Base-by-base conservation (phyloP, 352 stramenopile genomes). In the Elongisporangium anandrum region DNA sequence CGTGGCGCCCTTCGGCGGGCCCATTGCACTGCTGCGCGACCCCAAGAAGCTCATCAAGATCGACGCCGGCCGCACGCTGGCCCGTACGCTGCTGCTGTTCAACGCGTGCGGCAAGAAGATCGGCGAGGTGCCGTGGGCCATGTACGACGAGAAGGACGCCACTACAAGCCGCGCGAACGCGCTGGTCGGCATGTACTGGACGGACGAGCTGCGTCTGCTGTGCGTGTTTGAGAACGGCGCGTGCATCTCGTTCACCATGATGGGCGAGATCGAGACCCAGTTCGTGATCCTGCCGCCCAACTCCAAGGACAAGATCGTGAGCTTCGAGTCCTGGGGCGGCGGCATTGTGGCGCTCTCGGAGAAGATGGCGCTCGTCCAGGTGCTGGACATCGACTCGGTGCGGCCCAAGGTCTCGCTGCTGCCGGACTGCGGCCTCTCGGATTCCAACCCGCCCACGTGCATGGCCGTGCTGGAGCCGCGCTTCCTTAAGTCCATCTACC, bases 381-480 rank as follows among this genome's bases (percentile, higher is more conserved):
- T 86, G 60, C 73, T 90, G 16, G 83, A 92, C 61, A 62, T 94
- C 9, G 85, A 94, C 61, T 87, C 79, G 47, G 82, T 92, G 54
- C 81, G 81, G 0, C 85, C 85, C 8, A 90, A 91, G 59, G 81
- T 92, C 39, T 85, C 79, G 38, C 62, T 88, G 21, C 57, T 94
- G 57, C 80, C 81, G 0, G 85, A 94, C 39, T 89, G 73, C 49
- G 83, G 83, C 1, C 74, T 92, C 2, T 88, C 83, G 17, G 79
- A 90, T 39, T 41, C 60, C 16, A 94, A 92, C 59, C 79, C 81
- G 26, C 85, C 85, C 20, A 95, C 85, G 49, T 92, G 85, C 55
- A 95, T 99, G 85, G 94, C 92, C 0, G 90, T 98, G n/a, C 65
- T 98, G 0, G 79, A 96, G 56, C 83, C 93, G 17, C 89, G 89